These are phyloP conservation scores for Perkinsus chesapeaki DNA, from an alignment of 169 alveolate genomes.

Conservation along the genomic window DNA sequence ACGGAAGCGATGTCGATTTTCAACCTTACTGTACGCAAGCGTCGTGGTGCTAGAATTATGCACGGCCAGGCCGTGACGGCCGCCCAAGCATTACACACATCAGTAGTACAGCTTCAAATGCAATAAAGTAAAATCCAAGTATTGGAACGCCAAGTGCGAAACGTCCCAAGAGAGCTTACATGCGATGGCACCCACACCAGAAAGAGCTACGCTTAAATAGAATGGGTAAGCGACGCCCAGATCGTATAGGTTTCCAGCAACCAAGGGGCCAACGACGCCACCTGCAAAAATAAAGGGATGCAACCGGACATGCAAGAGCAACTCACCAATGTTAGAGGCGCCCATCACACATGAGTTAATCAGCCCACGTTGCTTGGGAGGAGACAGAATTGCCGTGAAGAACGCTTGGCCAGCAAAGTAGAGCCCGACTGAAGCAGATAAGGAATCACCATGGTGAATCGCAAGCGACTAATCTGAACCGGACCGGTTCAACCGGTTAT, in stretches of 20 bases:
- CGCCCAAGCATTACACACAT: too few relatives aligned
- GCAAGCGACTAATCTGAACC: not conserved
- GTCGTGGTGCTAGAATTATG: too few relatives aligned
- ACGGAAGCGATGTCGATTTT: too few relatives aligned
- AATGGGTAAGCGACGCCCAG: not conserved
- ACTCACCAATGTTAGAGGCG: not conserved
- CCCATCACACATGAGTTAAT: not conserved
- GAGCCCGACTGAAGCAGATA: not conserved
- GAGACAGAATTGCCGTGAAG: not conserved
- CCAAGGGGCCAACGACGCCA: not conserved
- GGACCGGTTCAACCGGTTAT: too few relatives aligned
- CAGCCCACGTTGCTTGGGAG: not conserved
- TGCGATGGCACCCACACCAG: not conserved
- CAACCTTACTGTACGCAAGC: too few relatives aligned
- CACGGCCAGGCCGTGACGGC: too few relatives aligned
- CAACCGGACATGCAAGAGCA: not conserved
- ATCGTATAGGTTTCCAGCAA: not conserved
- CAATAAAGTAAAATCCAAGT: too few relatives aligned
- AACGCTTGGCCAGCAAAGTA: not conserved
- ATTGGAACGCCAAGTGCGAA: too few relatives aligned
- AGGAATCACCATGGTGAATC: not conserved
- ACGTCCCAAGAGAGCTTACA: not conserved
- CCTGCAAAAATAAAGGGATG: not conserved
- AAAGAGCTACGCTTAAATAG: not conserved
- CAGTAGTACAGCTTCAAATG: too few relatives aligned